These are phyloP conservation scores for Dactylonectria macrodidyma DNA, from an alignment of 2,329 filamentous ascomycete genomes.

Conservation along the genomic window DNA sequence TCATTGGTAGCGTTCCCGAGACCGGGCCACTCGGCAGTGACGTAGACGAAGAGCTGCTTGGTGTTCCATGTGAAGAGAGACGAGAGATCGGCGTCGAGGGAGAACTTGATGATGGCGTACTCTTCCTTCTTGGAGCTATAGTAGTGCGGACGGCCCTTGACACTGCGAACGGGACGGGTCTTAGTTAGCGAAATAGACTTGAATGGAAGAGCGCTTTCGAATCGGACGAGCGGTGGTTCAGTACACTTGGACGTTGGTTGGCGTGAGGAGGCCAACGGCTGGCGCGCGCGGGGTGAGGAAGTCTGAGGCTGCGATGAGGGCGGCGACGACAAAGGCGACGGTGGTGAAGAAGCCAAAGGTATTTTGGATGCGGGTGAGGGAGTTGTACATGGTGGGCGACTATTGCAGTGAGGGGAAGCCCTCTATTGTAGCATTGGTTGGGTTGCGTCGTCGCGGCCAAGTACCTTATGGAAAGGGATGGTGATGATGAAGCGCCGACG, in stretches of 20 bases:
- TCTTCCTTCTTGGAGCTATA: constrained; percentile 94
- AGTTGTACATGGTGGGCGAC: constrained; percentile 82
- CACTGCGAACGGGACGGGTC: constrained; percentile 62
- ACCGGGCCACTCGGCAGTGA: constrained; percentile 81
- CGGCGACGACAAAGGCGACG: constrained; percentile 85
- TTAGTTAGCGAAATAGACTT: constrained; percentile 23
- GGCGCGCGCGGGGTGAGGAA: constrained; percentile 79
- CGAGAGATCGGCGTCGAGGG: constrained; percentile 90
- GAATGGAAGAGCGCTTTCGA: neutral
- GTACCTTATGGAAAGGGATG: constrained; percentile 15
- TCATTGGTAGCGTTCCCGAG: constrained; percentile 68
- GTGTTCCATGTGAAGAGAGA: constrained; percentile 99
- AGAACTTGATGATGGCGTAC: constrained; percentile 95
- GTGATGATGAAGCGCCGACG: constrained; percentile 36
- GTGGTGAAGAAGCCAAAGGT: constrained; percentile 99
- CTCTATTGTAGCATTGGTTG: constrained; percentile 36
- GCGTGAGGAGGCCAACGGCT: constrained; percentile 68
- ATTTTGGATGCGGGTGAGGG: constrained; percentile 87
- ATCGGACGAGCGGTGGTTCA: constrained; percentile 44
- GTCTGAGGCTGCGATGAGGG: constrained; percentile 85
- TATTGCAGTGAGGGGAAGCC: neutral
- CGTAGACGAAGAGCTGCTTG: constrained; percentile 97
- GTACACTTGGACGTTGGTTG: constrained; percentile 90
- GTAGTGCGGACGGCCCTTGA: constrained; percentile 95
- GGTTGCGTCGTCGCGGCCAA: constrained; percentile 13